phyloP scores from a whole-genome alignment of 129 eudicot species.

The Flaveria ramosissima region DNA sequence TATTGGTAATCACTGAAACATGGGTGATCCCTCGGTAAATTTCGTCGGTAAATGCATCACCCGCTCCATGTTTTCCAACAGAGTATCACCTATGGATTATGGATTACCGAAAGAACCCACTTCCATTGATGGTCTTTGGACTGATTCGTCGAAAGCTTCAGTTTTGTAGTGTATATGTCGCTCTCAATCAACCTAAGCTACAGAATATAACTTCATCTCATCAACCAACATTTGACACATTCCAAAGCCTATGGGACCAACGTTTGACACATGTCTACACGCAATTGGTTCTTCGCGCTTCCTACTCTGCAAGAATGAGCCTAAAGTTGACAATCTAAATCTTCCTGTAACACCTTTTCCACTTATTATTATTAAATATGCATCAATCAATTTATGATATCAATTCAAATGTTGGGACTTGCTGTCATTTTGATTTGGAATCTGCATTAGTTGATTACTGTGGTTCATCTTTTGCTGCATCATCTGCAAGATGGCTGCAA shows the following conservation, averaged over 20 bases:
- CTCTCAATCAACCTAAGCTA: background rate
- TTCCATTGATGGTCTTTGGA: too few relatives aligned
- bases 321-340: background rate
- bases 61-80: too few relatives aligned
- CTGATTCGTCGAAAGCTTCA: too few relatives aligned
- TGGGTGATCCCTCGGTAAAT: too few relatives aligned
- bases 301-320: slow-evolving; percentile 12
- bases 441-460: background rate
- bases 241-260: slow-evolving; percentile 2
- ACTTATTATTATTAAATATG: background rate
- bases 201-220: background rate
- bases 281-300: background rate
- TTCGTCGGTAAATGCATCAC: too few relatives aligned
- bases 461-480: slow-evolving; percentile 10
- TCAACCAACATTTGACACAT: background rate
- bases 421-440: background rate
- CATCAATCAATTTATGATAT: background rate
- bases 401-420: background rate
- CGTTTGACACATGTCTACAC: slow-evolving; percentile 11
- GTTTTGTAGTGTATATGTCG: background rate
- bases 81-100: too few relatives aligned
- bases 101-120: too few relatives aligned
- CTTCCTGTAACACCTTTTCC: background rate
- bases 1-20: too few relatives aligned
- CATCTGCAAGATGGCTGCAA: slow-evolving; percentile 20